Conservation (phyloP, 768 basidiomycete species). For the Lyophyllum atratum region DNA sequence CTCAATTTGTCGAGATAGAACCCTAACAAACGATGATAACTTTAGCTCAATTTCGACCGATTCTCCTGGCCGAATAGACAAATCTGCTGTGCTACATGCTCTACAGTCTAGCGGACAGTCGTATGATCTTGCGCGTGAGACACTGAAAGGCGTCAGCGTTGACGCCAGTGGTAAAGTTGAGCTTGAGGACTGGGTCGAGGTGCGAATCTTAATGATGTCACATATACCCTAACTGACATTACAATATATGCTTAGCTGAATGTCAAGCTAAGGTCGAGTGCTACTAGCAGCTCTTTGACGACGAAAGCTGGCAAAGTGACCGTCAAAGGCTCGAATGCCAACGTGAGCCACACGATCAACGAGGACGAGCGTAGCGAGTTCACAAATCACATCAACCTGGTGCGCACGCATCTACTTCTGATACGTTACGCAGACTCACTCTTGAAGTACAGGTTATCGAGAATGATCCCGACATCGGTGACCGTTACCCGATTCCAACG, state of each 20-base stretch:
- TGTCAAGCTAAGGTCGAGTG: conserved; percentile 69
- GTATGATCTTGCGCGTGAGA: conserved; percentile 87
- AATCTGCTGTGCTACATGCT: conserved; percentile 76
- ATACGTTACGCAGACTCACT: conserved; percentile 6
- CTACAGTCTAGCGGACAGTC: conserved; percentile 82
- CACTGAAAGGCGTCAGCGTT: conserved; percentile 90
- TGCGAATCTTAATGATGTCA: conserved; percentile 35
- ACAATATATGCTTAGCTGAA: conserved; percentile 55
- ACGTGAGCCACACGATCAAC: conserved; percentile 96
- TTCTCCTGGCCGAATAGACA: conserved; percentile 81
- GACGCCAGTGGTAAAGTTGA: conserved; percentile 97
- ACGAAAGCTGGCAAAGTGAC: conserved; percentile 89
- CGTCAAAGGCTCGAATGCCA: conserved; percentile 92
- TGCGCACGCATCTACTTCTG: conserved; percentile 38
- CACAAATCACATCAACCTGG: conserved; percentile 97
- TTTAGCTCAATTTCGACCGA: conserved; percentile 74
- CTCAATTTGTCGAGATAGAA: conserved; percentile 3
- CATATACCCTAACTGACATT: not conserved
- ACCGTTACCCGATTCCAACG: conserved; percentile 88
- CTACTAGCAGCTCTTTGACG: conserved; percentile 39
- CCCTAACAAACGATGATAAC: conserved; percentile 14
- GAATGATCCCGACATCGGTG: conserved; percentile 83
- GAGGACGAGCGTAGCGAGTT: conserved; percentile 95
- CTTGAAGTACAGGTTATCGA: conserved; percentile 70
- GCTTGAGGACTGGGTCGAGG: conserved; percentile 98